Evolutionary conservation across 2,329 filamentous ascomycete genomes (phyloP).

Genomic region (Elsinoe batatas): DNA sequence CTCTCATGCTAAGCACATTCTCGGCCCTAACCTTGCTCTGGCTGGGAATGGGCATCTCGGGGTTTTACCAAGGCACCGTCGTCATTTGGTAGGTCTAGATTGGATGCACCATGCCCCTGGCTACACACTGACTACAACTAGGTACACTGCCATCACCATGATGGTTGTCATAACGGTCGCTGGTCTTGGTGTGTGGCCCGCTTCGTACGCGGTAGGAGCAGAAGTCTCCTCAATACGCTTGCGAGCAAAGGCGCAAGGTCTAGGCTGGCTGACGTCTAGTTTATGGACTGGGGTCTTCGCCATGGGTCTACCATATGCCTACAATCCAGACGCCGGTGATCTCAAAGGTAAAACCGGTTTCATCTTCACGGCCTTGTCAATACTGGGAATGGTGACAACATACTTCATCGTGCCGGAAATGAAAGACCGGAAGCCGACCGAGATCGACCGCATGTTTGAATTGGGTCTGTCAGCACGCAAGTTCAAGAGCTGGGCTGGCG

Average conservation of each 20-base stretch:
- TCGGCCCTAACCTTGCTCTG: conserved; percentile 30
- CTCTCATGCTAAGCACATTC: conserved; percentile 31
- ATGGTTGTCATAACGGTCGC: conserved; percentile 37
- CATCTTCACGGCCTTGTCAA: conserved; percentile 30
- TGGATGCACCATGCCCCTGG: background rate
- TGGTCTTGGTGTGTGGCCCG: conserved; percentile 37
- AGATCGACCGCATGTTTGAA: conserved; percentile 38
- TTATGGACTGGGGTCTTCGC: conserved; percentile 35
- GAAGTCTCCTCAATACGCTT: conserved; percentile 38
- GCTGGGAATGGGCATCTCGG: conserved; percentile 39
- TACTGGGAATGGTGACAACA: conserved; percentile 28
- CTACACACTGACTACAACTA: conserved; percentile 17
- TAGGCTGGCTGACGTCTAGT: conserved; percentile 35
- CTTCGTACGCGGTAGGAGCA: conserved; percentile 33
- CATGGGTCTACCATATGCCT: conserved; percentile 43
- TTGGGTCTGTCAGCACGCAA: background rate
- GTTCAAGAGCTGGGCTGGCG: conserved; percentile 7
- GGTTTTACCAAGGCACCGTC: conserved; percentile 32
- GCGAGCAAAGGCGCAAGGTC: conserved; percentile 35
- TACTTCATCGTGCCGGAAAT: conserved; percentile 46
- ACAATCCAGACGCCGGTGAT: conserved; percentile 38
- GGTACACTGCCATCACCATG: conserved; percentile 34
- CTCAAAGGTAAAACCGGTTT: conserved; percentile 35
- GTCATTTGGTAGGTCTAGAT: conserved; percentile 31
- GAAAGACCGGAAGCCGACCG: conserved; percentile 37